Conservation (phyloP, 495 filamentous ascomycete species). For the Pyronema domesticum region DNA sequence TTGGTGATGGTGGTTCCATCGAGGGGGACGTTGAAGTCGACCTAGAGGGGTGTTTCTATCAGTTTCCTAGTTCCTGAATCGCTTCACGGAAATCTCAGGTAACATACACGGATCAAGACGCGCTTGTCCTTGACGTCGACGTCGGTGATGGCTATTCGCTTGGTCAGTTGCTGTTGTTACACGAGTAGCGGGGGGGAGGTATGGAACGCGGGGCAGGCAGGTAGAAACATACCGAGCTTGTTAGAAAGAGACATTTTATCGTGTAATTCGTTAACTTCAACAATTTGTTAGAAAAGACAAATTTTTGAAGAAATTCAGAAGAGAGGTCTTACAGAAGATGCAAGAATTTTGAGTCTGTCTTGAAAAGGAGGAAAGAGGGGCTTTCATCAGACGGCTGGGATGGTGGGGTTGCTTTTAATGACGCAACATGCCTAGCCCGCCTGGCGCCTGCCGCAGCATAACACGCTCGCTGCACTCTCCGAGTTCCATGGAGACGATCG, state of each 20-base stretch:
- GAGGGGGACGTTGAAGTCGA: slow-evolving; percentile 99
- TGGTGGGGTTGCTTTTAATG: slow-evolving; percentile 1
- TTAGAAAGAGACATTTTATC: slow-evolving; percentile 85
- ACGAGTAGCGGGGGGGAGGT: too few species aligned
- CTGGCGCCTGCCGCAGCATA: too few species aligned
- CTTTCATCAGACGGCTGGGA: neutral
- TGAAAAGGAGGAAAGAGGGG: neutral
- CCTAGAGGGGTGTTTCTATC: slow-evolving; percentile 33
- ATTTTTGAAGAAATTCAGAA: neutral
- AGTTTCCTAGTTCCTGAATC: neutral
- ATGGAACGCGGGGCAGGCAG: neutral
- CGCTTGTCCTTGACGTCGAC: slow-evolving; percentile 95
- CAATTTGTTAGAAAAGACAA: too few species aligned
- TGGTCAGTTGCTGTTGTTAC: neutral
- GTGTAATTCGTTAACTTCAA: neutral
- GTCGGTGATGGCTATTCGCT: slow-evolving; percentile 54
- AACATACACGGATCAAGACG: slow-evolving; percentile 79
- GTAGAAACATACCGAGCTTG: slow-evolving; percentile 44
- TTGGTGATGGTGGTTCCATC: slow-evolving; percentile 87
- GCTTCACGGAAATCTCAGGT: neutral
- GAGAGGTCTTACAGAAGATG: neutral
- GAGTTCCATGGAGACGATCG: too few species aligned
- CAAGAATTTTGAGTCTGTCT: neutral
- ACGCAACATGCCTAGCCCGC: neutral
- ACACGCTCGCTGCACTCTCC: too few species aligned